phyloP scores from a whole-genome alignment of 2,329 filamentous ascomycete genomes.

The Lachnellula subtilissima region DNA sequence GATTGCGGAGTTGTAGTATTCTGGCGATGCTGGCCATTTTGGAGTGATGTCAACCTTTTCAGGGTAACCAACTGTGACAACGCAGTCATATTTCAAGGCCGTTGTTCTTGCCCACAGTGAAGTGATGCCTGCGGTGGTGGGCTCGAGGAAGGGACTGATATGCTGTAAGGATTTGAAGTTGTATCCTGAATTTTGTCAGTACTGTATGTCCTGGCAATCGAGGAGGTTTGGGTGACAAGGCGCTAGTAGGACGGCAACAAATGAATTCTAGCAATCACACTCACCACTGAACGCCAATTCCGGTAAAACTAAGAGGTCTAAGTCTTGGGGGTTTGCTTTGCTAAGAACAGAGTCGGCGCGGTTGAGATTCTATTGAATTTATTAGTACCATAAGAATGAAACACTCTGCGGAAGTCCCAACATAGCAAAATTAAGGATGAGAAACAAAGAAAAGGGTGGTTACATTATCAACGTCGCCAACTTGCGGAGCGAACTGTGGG shows the following conservation, averaged over 20 bases:
- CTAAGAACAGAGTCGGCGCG: conserved; percentile 58
- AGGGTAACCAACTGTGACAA: conserved; percentile 69
- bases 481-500: conserved; percentile 33
- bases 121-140: conserved; percentile 58
- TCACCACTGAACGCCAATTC: conserved; percentile 69
- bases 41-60: conserved; percentile 54
- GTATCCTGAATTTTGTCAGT: too few relatives aligned
- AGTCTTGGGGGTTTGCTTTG: conserved; percentile 40
- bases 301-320: conserved; percentile 67
- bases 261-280: neutral
- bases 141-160: conserved; percentile 66
- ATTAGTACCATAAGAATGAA: too few relatives aligned
- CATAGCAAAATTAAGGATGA: too few relatives aligned
- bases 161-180: conserved; percentile 68
- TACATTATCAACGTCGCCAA: conserved; percentile 57
- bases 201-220: too few relatives aligned
- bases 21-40: conserved; percentile 45
- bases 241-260: too few relatives aligned
- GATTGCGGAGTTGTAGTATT: conserved; percentile 53
- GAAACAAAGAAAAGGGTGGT: too few relatives aligned
- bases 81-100: conserved; percentile 62
- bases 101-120: conserved; percentile 66
- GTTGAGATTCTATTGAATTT: conserved; percentile 48
- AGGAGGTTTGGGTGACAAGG: too few relatives aligned
- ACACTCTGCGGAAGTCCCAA: too few relatives aligned